phyloP scores from a whole-genome alignment of 2,329 filamentous ascomycete species.

The Paraphoma chrysanthemicola region DNA sequence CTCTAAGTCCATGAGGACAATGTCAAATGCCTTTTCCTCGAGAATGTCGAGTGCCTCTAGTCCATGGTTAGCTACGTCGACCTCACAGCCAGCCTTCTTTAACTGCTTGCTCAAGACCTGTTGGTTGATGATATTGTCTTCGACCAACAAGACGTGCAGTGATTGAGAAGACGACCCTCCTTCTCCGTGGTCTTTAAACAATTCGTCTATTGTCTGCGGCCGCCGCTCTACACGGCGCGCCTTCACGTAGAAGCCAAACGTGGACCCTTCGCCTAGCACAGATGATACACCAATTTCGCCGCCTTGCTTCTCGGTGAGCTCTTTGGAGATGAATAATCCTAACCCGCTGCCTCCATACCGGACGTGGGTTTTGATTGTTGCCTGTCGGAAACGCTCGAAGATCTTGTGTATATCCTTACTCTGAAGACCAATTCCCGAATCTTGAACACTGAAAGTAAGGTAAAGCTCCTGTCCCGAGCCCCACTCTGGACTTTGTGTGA shows the following conservation, averaged over 20 bases:
- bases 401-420: slow-evolving; percentile 48
- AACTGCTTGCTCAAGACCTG: slow-evolving; percentile 46
- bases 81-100: slow-evolving; percentile 39
- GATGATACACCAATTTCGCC: slow-evolving; percentile 56
- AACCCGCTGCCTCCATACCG: slow-evolving; percentile 55
- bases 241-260: slow-evolving; percentile 56
- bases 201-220: slow-evolving; percentile 4
- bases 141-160: slow-evolving; percentile 44
- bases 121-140: slow-evolving; percentile 51
- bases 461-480: slow-evolving; percentile 49
- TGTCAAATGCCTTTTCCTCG: slow-evolving; percentile 37
- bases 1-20: slow-evolving; percentile 58
- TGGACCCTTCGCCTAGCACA: slow-evolving; percentile 44
- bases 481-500: slow-evolving; percentile 43
- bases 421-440: slow-evolving; percentile 52
- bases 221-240: slow-evolving; percentile 30
- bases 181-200: background rate
- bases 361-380: slow-evolving; percentile 45
- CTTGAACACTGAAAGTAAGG: slow-evolving; percentile 46
- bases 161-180: slow-evolving; percentile 2
- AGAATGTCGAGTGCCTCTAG: slow-evolving; percentile 44
- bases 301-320: slow-evolving; percentile 54
- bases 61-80: slow-evolving; percentile 46
- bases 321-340: slow-evolving; percentile 55
- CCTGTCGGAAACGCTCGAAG: slow-evolving; percentile 46